Base-by-base conservation (phyloP, 1,284 basidiomycete genomes). In the Stygiomarasmius scandens region DNA sequence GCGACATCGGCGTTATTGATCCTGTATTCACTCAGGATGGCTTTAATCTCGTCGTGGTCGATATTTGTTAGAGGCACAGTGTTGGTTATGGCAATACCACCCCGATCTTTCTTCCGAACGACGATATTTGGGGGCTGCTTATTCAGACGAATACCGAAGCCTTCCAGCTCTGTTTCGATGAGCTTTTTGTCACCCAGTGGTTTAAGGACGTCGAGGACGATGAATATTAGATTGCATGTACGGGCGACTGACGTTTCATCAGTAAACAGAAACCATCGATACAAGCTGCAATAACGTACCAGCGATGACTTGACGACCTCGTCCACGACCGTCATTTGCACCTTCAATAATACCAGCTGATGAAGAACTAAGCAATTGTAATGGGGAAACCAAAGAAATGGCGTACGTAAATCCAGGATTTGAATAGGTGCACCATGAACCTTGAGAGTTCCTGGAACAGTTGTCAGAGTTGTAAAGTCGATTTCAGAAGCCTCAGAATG, bases 171-270 rank as follows among this genome's bases (percentile, higher is more conserved):
- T 46, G 82, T 72, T 73, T 97, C 94, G 61, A 99, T 93, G 67
- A 97, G 78, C 55, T 86, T 90, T 69, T 99, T 95, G 79, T 99
- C 96, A 45, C 90, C 91, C 23, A 99, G 84, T 11, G 97, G 97
- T 76, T 99, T 99, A 43, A 97, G 84, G 12, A 99, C 97, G 69
- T 99, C 97, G 43, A 99, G 85, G 27, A 99, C 92, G 71, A 99
- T 98, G 74, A 98, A 99, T 64, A 99, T 98, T 49, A 99, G 87
- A 73, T 99, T 96, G 74, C 97, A 99, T 48, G 97, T 98, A 62
- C 96, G 87, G 20, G 96, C 95, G 62, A 98, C 96, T 92, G 74
- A 38, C n/a, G n/a, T n/a, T n/a, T n/a, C n/a, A n/a, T n/a, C n/a
- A n/a, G n/a, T n/a, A n/a, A n/a, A n/a, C n/a, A n/a, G n/a, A n/a